Evolutionary conservation across 2,329 filamentous ascomycete genomes (phyloP).

Genomic region (Phialophora chinensis): DNA sequence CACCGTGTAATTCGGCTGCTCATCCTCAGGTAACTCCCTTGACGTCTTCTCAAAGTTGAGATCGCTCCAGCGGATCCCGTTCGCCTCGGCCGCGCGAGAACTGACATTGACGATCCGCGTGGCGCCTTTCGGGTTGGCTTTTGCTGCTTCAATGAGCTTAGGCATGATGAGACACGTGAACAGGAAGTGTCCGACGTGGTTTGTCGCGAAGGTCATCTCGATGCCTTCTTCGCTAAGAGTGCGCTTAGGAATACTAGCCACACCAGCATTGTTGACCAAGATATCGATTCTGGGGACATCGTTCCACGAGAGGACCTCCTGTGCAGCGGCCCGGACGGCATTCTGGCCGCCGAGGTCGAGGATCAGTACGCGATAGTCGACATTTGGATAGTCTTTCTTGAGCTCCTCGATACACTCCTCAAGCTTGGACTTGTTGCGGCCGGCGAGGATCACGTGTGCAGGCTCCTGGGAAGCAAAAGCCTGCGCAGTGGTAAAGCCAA

Average conservation of each 20-base stretch:
- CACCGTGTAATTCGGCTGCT: slow-evolving; percentile 28
- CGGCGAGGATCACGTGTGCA: slow-evolving; percentile 49
- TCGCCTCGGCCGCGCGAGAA: slow-evolving; percentile 40
- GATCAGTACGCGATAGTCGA: slow-evolving; percentile 41
- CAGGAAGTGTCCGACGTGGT: slow-evolving; percentile 49
- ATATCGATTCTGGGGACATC: slow-evolving; percentile 47
- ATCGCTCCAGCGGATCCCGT: slow-evolving; percentile 45
- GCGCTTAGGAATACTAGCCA: slow-evolving; percentile 44
- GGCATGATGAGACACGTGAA: slow-evolving; percentile 49
- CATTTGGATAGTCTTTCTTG: slow-evolving; percentile 30
- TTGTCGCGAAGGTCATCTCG: slow-evolving; percentile 48
- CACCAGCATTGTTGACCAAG: slow-evolving; percentile 53
- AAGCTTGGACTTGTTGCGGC: slow-evolving; percentile 46
- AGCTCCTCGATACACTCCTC: slow-evolving; percentile 42
- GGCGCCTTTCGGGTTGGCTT: slow-evolving; percentile 20
- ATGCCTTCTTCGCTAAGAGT: slow-evolving; percentile 43
- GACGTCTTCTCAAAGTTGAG: slow-evolving; percentile 43
- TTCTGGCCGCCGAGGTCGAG: slow-evolving; percentile 46
- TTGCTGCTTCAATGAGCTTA: slow-evolving; percentile 43
- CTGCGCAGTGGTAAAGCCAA: slow-evolving; percentile 47
- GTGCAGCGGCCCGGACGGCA: slow-evolving; percentile 44
- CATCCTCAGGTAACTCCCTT: slow-evolving; percentile 33
- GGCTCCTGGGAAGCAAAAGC: slow-evolving; percentile 44
- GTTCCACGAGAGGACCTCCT: slow-evolving; percentile 40
- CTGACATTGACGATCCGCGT: slow-evolving; percentile 42